Evolutionary conservation across 345 rosid species (phyloP).

Genomic region (Tarenaya hassleriana): DNA sequence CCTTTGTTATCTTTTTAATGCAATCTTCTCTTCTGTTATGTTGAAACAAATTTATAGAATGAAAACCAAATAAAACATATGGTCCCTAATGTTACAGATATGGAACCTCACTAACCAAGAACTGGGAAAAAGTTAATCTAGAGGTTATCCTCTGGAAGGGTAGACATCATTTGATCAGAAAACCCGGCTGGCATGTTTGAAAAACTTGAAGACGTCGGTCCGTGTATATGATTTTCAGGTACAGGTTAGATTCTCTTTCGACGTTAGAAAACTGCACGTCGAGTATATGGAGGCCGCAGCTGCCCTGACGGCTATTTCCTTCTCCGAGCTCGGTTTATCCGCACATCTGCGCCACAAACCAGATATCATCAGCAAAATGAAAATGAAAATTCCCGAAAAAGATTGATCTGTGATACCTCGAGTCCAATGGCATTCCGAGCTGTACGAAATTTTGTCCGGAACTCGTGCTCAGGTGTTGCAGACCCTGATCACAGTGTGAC

Average conservation of each 20-base stretch:
- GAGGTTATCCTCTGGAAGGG: too few species aligned
- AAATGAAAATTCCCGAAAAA: neutral
- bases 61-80: too few species aligned
- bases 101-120: too few species aligned
- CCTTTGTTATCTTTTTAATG: too few species aligned
- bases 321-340: conserved; percentile 39
- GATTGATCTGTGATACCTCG: conserved; percentile 21
- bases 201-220: too few species aligned
- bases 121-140: too few species aligned
- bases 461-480: conserved; percentile 46
- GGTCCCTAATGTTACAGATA: too few species aligned
- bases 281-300: conserved; percentile 95
- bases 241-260: conserved; percentile 64
- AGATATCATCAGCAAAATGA: conserved; percentile 9
- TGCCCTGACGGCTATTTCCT: conserved; percentile 69
- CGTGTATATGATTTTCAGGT: conserved; percentile 33
- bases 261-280: conserved; percentile 56
- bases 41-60: too few species aligned
- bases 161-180: too few species aligned
- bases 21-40: too few species aligned
- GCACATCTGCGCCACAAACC: conserved; percentile 38
- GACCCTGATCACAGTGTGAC: conserved; percentile 65
- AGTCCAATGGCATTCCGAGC: conserved; percentile 26
- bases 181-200: too few species aligned
- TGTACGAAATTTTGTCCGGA: conserved; percentile 37